A percentile compares a stretch with the other conserved stretches of the same genome.
phyloP scores from a whole-genome alignment of 306 rosid genomes.

The Begonia peltatifolia region DNA sequence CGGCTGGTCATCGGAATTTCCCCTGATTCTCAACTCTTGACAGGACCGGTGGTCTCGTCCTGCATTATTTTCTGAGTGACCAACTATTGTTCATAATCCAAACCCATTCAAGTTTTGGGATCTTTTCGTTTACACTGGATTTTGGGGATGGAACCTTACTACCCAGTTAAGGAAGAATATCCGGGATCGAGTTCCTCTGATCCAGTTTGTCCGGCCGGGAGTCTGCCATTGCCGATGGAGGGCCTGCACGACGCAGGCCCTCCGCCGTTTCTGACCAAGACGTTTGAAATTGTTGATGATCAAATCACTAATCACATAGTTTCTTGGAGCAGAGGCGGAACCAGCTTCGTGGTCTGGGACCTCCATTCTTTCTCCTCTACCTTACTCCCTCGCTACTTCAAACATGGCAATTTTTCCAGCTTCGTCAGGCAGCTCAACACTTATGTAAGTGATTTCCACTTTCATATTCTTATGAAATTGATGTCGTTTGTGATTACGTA shows the following conservation, averaged over 20 bases:
- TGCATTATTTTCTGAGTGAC: too few species aligned
- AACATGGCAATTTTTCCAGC: constrained; percentile 86
- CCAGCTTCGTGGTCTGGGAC: constrained; percentile 78
- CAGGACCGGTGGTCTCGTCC: too few species aligned
- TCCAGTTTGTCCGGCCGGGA: constrained; percentile 11
- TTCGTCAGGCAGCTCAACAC: constrained; percentile 90
- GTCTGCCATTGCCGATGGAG: constrained; percentile 63
- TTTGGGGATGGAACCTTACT: constrained; percentile 32
- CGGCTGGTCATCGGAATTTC: too few species aligned
- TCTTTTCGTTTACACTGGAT: neutral
- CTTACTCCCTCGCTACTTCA: constrained; percentile 64
- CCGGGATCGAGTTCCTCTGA: constrained; percentile 22
- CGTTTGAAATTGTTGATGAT: constrained; percentile 74
- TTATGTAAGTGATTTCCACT: constrained; percentile 39
- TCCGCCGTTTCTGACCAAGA: constrained; percentile 85
- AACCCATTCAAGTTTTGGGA: neutral
- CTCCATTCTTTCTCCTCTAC: constrained; percentile 42
- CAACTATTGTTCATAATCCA: too few species aligned
- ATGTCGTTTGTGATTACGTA: too few species aligned
- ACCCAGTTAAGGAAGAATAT: constrained; percentile 45
- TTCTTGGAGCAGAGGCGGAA: constrained; percentile 69
- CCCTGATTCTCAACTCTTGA: too few species aligned
- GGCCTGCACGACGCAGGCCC: constrained; percentile 75
- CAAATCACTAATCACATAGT: constrained; percentile 36
- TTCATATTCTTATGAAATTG: neutral